A percentile compares a stretch with the other conserved stretches of the same genome.
These are phyloP conservation scores for Epichloe gansuensis DNA, from an alignment of 2,329 filamentous ascomycete species.

Conservation along the genomic window DNA sequence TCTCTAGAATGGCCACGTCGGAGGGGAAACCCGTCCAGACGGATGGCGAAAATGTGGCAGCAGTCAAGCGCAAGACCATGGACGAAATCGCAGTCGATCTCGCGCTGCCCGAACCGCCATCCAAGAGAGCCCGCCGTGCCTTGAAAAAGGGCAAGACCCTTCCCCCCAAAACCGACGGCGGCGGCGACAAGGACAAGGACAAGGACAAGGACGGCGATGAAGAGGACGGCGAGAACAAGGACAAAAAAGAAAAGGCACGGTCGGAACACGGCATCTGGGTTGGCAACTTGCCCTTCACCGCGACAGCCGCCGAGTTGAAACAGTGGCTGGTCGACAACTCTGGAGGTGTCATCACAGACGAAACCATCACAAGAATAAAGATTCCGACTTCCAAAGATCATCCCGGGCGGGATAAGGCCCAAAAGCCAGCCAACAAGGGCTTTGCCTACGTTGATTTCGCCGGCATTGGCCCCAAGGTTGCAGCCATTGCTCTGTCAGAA, in stretches of 20 bases:
- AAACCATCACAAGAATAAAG: conserved; percentile 73
- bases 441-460: conserved; percentile 95
- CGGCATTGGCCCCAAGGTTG: conserved; percentile 53
- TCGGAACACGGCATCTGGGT: conserved; percentile 89
- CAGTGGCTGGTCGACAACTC: conserved; percentile 67
- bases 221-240: conserved; percentile 24
- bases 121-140: conserved; percentile 81
- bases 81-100: conserved; percentile 84
- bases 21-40: conserved; percentile 4
- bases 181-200: conserved; percentile 23
- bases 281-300: conserved; percentile 80
- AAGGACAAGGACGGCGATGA: conserved; percentile 20
- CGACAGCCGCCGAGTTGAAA: conserved; percentile 61
- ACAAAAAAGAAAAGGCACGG: conserved; percentile 39
- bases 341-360: conserved; percentile 49
- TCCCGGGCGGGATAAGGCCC: conserved; percentile 19
- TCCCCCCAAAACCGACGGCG: conserved; percentile 29
- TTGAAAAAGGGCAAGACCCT: conserved; percentile 70
- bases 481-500: conserved; percentile 80
- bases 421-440: conserved; percentile 57
- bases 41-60: conserved; percentile 9
- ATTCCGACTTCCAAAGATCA: conserved; percentile 53
- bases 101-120: conserved; percentile 78
- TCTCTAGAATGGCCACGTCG: conserved; percentile 6
- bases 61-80: conserved; percentile 54